phyloP scores from a whole-genome alignment of 2,329 filamentous ascomycete genomes.

The Alternaria burnsii region DNA sequence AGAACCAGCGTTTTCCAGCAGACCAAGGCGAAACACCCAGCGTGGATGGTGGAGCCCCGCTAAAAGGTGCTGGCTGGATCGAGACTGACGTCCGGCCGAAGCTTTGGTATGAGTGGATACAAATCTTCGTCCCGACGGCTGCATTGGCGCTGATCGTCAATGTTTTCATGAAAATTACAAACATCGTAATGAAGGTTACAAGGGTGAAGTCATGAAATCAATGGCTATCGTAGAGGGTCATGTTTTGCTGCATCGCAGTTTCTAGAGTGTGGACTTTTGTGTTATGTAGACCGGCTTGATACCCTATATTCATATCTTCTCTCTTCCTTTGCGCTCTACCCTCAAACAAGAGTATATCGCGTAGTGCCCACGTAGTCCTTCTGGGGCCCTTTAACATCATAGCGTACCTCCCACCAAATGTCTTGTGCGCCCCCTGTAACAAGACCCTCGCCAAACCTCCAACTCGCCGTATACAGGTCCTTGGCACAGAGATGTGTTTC shows the following conservation, averaged over 20 bases:
- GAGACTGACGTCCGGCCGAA: slow-evolving; percentile 57
- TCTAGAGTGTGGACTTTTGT: slow-evolving; percentile 3
- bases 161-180: slow-evolving; percentile 34
- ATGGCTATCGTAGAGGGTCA: not conserved
- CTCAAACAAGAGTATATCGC: slow-evolving; percentile 31
- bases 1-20: slow-evolving; percentile 82
- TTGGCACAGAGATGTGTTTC: slow-evolving; percentile 75
- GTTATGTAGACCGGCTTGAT: slow-evolving; percentile 22
- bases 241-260: not conserved
- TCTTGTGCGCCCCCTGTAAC: slow-evolving; percentile 6
- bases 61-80: slow-evolving; percentile 54
- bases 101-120: slow-evolving; percentile 53
- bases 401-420: slow-evolving; percentile 48
- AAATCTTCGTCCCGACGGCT: slow-evolving; percentile 54
- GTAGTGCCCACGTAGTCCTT: slow-evolving; percentile 54
- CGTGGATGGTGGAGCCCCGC: slow-evolving; percentile 25
- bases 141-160: slow-evolving; percentile 50
- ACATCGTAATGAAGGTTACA: slow-evolving; percentile 32
- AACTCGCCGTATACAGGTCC: slow-evolving; percentile 76
- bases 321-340: not conserved
- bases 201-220: slow-evolving; percentile 10
- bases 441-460: slow-evolving; percentile 66
- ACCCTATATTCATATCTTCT: slow-evolving; percentile 19
- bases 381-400: slow-evolving; percentile 52
- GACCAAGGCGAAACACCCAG: slow-evolving; percentile 53